These are phyloP conservation scores for Herpetospermum pedunculosum DNA, from an alignment of 306 rosid genomes.

Conservation along the genomic window DNA sequence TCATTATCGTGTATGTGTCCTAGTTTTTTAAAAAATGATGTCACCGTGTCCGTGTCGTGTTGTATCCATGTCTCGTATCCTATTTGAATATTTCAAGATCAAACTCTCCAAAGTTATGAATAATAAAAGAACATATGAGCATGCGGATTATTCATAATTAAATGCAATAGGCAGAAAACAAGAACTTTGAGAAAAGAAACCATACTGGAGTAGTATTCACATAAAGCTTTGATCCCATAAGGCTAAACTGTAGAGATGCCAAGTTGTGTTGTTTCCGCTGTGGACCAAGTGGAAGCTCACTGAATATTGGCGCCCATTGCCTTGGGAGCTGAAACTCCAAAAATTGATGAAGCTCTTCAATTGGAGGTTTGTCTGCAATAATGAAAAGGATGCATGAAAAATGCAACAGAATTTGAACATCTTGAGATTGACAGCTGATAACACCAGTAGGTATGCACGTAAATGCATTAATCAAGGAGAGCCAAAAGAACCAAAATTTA, in stretches of 20 bases:
- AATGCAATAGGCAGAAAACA: not conserved
- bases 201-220: conserved; percentile 71
- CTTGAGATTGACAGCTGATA: not conserved
- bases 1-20: too few species aligned
- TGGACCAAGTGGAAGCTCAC: conserved; percentile 98
- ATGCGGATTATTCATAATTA: not conserved
- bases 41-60: too few species aligned
- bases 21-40: too few species aligned
- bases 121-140: not conserved
- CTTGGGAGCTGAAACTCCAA: conserved; percentile 95
- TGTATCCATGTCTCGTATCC: too few species aligned
- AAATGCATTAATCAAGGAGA: not conserved
- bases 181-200: conserved; percentile 5
- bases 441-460: not conserved
- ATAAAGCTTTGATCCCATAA: conserved; percentile 83
- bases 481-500: not conserved
- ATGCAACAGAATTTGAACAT: not conserved
- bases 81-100: not conserved
- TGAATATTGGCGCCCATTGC: conserved; percentile 98
- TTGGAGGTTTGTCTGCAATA: conserved; percentile 81
- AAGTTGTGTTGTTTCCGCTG: conserved; percentile 65
- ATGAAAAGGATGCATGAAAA: conserved; percentile 9
- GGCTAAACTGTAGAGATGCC: conserved; percentile 86
- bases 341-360: conserved; percentile 93
- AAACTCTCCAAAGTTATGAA: not conserved